Evolutionary conservation across 805 yeast genomes (phyloP).

Genomic region (Saccharomycopsis amapae): DNA sequence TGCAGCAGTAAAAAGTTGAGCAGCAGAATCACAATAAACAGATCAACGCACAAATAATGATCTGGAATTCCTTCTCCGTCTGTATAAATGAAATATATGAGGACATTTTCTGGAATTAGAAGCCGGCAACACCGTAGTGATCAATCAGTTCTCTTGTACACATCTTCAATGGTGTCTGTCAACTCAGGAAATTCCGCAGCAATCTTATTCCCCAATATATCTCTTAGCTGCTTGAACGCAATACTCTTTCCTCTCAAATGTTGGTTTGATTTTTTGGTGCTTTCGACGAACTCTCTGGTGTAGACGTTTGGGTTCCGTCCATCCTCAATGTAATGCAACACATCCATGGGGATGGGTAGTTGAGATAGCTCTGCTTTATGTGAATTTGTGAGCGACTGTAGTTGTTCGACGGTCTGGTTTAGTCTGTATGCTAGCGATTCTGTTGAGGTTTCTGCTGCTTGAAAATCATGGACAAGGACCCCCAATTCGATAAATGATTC

Average conservation of each 20-base stretch:
- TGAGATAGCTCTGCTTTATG: slow-evolving; percentile 31
- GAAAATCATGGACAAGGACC: slow-evolving; percentile 86
- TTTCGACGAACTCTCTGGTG: slow-evolving; percentile 93
- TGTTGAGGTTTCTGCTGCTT: slow-evolving; percentile 77
- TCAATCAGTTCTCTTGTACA: too few species aligned
- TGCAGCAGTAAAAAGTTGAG: too few species aligned
- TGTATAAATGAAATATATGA: too few species aligned
- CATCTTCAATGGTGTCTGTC: slow-evolving; percentile 42
- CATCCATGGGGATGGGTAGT: slow-evolving; percentile 67
- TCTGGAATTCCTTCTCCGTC: too few species aligned
- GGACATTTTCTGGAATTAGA: too few species aligned
- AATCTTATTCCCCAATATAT: slow-evolving; percentile 61
- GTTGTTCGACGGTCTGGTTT: slow-evolving; percentile 36
- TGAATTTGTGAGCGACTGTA: slow-evolving; percentile 30
- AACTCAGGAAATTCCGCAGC: slow-evolving; percentile 75
- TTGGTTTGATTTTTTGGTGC: slow-evolving; percentile 85
- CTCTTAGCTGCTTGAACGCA: slow-evolving; percentile 58
- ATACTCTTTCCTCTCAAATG: slow-evolving; percentile 75
- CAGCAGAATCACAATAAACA: too few species aligned
- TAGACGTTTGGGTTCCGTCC: slow-evolving; percentile 97
- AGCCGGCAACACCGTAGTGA: too few species aligned
- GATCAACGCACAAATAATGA: too few species aligned
- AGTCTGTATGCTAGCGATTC: slow-evolving; percentile 39
- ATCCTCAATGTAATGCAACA: slow-evolving; percentile 86
- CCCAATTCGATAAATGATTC: slow-evolving; percentile 88